Evolutionary conservation across 2,329 filamentous ascomycete species (phyloP).

Genomic region (Fusarium succisae): DNA sequence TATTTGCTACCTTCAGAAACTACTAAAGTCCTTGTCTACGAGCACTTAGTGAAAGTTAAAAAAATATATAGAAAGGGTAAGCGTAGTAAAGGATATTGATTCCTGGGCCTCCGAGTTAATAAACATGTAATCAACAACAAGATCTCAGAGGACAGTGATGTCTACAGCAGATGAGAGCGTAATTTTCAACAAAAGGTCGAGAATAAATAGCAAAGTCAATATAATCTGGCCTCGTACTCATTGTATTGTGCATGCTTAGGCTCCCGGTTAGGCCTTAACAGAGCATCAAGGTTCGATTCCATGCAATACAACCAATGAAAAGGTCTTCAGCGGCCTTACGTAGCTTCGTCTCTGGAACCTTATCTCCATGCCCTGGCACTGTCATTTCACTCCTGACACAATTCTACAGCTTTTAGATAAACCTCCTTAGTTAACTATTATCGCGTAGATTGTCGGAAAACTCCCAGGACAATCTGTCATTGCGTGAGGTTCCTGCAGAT

Average conservation of each 20-base stretch:
- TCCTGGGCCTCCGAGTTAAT: not conserved
- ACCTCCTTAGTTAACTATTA: accelerated
- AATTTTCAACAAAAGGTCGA: too few species aligned
- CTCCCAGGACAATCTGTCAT: not conserved
- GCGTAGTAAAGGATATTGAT: not conserved
- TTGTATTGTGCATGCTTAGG: not conserved
- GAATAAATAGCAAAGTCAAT: accelerated
- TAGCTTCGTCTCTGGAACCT: not conserved
- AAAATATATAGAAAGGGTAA: not conserved
- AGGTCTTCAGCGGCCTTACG: not conserved
- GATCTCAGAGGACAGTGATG: not conserved
- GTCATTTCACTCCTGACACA: too few species aligned
- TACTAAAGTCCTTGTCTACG: not conserved
- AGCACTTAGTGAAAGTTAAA: not conserved
- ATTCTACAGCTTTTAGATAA: too few species aligned
- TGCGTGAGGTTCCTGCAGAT: constrained; percentile 2
- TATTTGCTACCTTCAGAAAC: accelerated
- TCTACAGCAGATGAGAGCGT: too few species aligned
- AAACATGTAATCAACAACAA: not conserved
- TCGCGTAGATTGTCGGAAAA: not conserved
- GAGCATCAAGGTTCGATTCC: not conserved
- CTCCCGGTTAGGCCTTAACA: accelerated
- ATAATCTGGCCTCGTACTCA: not conserved
- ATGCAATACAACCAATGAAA: not conserved
- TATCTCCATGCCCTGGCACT: not conserved